A percentile compares a stretch with the other conserved stretches of the same genome.
These are phyloP conservation scores for Chamaecyparis obtusa DNA, from an alignment of 75 land plant genomes.

Conservation along the genomic window DNA sequence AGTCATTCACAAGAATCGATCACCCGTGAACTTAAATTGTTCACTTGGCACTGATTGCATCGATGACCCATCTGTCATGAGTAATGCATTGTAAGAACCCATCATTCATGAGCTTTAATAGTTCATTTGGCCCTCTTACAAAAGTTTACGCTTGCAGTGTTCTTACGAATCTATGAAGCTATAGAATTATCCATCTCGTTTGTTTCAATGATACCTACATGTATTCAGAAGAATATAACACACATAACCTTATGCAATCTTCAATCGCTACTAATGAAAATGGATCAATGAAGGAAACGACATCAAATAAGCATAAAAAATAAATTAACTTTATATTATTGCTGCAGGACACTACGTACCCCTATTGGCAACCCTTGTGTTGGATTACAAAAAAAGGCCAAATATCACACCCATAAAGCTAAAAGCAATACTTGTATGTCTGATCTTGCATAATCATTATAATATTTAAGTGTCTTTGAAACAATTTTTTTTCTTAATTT, in stretches of 20 bases:
- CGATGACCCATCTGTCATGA: not conserved
- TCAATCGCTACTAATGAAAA: not conserved
- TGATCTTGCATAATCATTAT: not conserved
- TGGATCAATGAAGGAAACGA: not conserved
- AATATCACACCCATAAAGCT: not conserved
- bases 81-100: not conserved
- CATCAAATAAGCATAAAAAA: not conserved
- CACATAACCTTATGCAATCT: not conserved
- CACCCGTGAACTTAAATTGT: not conserved
- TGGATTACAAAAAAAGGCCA: slow-evolving; percentile 30
- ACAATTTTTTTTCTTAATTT: not conserved
- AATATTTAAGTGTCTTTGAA: not conserved
- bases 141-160: not conserved
- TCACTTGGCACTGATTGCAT: not conserved
- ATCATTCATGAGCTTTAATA: not conserved
- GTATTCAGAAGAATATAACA: not conserved
- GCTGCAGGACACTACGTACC: not conserved
- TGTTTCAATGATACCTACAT: not conserved
- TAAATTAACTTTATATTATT: not conserved
- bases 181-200: not conserved
- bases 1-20: not conserved
- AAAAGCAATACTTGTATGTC: slow-evolving; percentile 3
- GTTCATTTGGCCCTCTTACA: no score
- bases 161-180: not conserved
- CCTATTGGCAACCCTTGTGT: slow-evolving; percentile 5